These are phyloP conservation scores for Thinopyrum elongatum DNA, from an alignment of 176 grass and related monocot species.

Conservation along the genomic window DNA sequence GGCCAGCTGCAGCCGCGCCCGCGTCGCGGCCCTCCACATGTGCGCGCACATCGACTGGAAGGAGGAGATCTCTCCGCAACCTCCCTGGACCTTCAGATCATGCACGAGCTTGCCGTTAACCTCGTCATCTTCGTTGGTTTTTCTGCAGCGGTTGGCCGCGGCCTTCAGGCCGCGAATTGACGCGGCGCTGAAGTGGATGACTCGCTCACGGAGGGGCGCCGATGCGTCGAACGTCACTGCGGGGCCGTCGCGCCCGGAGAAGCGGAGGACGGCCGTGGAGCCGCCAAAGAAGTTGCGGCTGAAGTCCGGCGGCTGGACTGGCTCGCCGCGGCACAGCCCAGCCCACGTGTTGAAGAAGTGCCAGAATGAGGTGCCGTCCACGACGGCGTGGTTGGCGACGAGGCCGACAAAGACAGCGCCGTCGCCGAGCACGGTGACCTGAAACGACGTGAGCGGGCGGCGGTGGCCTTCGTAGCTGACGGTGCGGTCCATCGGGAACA, in stretches of 20 bases:
- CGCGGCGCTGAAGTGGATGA: constrained; percentile 68
- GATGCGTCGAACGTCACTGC: constrained; percentile 76
- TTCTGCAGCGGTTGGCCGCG: constrained; percentile 43
- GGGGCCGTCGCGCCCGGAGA: constrained; percentile 45
- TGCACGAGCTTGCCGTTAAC: constrained; percentile 52
- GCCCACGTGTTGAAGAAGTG: constrained; percentile 97
- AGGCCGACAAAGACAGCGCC: constrained; percentile 78
- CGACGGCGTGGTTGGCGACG: constrained; percentile 64
- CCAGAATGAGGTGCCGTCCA: constrained; percentile 97
- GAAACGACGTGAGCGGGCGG: constrained; percentile 65
- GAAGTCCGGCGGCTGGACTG: constrained; percentile 53
- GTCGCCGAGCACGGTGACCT: constrained; percentile 75
- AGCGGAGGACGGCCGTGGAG: constrained; percentile 61
- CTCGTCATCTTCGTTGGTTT: constrained; percentile 19
- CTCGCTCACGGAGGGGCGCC: constrained; percentile 63
- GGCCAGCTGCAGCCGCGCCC: constrained; percentile 45
- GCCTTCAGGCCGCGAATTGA: constrained; percentile 65
- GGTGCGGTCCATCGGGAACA: constrained; percentile 76
- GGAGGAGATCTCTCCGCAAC: constrained; percentile 51
- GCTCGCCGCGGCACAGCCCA: constrained; percentile 55
- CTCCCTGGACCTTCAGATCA: constrained; percentile 34
- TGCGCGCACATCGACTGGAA: constrained; percentile 86
- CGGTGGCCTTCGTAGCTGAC: constrained; percentile 76
- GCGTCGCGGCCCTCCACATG: constrained; percentile 77
- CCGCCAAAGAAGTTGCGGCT: constrained; percentile 65